A percentile compares a stretch with the other conserved stretches of the same genome.
Evolutionary conservation across 306 rosid species (phyloP).

Genomic region (Prunus mume): DNA sequence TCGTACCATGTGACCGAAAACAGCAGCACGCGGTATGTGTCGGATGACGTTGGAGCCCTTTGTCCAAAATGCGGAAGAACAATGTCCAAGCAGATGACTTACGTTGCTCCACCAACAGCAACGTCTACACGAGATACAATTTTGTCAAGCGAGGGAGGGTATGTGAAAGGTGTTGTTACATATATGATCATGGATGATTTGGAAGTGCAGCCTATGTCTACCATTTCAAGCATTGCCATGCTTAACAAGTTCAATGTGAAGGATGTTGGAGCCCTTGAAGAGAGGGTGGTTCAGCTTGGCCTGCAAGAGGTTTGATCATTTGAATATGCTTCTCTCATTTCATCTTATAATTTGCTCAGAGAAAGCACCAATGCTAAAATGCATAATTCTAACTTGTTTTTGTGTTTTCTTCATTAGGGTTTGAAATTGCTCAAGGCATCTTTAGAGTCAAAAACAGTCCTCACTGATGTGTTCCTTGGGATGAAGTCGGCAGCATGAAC

Average conservation of each 20-base stretch:
- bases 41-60: neutral
- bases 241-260: neutral
- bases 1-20: no score
- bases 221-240: neutral
- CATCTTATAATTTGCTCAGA: neutral
- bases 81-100: neutral
- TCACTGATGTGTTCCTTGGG: constrained; percentile 7
- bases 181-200: constrained; percentile 32
- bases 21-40: neutral
- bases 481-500: no score
- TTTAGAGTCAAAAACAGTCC: neutral
- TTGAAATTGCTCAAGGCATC: constrained; percentile 17
- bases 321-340: neutral
- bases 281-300: constrained; percentile 14
- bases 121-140: no score
- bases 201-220: constrained; percentile 19
- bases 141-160: neutral
- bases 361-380: neutral
- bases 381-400: no score
- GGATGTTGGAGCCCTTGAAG: constrained; percentile 9
- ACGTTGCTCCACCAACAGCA: neutral
- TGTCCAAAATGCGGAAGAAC: neutral
- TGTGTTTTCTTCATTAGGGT: neutral
- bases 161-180: constrained; percentile 7
- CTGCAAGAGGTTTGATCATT: neutral